These are phyloP conservation scores for Fusarium sp. DNA, from an alignment of 2,329 filamentous ascomycete genomes.

Conservation along the genomic window DNA sequence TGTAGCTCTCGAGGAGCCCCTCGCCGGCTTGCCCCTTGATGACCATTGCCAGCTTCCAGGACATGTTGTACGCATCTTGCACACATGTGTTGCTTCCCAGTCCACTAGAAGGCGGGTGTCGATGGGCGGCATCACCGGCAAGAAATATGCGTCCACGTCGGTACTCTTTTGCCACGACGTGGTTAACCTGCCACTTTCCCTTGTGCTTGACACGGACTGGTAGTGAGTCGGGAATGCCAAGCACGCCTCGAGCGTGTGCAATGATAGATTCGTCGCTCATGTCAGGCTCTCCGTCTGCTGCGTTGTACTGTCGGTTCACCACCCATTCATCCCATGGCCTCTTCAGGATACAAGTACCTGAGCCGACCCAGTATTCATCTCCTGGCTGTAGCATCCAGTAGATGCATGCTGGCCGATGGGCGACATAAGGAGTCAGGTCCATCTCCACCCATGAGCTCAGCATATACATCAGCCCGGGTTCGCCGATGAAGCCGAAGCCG, in stretches of 20 bases:
- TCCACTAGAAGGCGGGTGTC: conserved; percentile 68
- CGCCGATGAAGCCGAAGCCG: conserved; percentile 22
- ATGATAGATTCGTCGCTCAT: conserved; percentile 25
- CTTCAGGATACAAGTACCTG: conserved; percentile 16
- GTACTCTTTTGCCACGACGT: conserved; percentile 26
- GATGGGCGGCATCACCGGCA: conserved; percentile 68
- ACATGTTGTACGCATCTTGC: conserved; percentile 66
- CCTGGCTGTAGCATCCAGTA: conserved; percentile 28
- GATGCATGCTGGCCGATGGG: conserved; percentile 26
- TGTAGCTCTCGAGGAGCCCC: conserved; percentile 58
- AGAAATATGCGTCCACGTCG: conserved; percentile 18
- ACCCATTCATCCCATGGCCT: conserved; percentile 29
- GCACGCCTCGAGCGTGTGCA: conserved; percentile 10
- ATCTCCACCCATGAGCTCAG: conserved; percentile 26
- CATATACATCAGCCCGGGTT: conserved; percentile 28
- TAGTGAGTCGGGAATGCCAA: conserved; percentile 17
- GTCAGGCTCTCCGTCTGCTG: conserved; percentile 25
- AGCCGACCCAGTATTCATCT: conserved; percentile 26
- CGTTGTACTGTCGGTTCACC: conserved; percentile 29
- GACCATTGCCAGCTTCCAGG: conserved; percentile 66
- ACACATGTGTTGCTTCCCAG: conserved; percentile 70
- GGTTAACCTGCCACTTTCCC: conserved; percentile 27
- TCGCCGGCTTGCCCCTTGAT: conserved; percentile 47
- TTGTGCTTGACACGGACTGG: conserved; percentile 29
- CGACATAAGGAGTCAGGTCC: conserved; percentile 19